These are phyloP conservation scores for Gracilariopsis chorda DNA, from an alignment of 23 red algal species.

Conservation along the genomic window DNA sequence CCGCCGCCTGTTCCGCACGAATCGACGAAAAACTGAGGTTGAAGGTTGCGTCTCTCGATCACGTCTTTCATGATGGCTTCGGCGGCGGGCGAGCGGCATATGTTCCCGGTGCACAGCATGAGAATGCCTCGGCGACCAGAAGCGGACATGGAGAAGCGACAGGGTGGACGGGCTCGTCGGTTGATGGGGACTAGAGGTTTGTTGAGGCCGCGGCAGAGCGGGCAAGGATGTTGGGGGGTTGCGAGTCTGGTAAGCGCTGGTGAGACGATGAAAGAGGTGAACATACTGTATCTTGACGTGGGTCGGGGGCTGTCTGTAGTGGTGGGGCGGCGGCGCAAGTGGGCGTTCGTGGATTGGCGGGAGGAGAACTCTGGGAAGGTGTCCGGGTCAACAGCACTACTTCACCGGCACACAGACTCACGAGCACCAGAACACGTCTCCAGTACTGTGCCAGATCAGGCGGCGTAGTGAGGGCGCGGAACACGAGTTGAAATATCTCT, in stretches of 20 bases:
- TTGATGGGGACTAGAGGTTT: not conserved
- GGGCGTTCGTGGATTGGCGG: no score
- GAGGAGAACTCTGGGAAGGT: no score
- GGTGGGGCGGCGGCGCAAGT: no score
- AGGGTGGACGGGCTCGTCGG: not conserved
- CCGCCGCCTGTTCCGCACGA: conserved; percentile 95
- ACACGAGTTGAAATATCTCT: no score
- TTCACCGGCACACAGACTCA: no score
- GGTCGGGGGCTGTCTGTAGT: no score
- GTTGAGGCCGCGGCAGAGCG: not conserved
- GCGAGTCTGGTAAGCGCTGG: not conserved
- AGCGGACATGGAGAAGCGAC: not conserved
- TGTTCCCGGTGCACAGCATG: conserved; percentile 88
- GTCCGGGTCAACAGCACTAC: no score
- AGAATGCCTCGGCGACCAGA: conserved; percentile 47
- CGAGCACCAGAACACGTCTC: no score
- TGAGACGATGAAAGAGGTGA: not conserved
- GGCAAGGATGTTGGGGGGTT: not conserved
- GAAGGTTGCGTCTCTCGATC: conserved; percentile 32
- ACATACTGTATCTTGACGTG: no score
- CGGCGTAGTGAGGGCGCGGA: no score
- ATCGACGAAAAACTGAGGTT: conserved; percentile 57
- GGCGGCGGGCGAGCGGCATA: conserved; percentile 91
- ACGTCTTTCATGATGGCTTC: conserved; percentile 77
- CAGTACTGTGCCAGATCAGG: no score